Percentiles rank a stretch among this genome's conserved stretches.
Conservation (phyloP, 768 basidiomycete species). For the Ramaria rubella region DNA sequence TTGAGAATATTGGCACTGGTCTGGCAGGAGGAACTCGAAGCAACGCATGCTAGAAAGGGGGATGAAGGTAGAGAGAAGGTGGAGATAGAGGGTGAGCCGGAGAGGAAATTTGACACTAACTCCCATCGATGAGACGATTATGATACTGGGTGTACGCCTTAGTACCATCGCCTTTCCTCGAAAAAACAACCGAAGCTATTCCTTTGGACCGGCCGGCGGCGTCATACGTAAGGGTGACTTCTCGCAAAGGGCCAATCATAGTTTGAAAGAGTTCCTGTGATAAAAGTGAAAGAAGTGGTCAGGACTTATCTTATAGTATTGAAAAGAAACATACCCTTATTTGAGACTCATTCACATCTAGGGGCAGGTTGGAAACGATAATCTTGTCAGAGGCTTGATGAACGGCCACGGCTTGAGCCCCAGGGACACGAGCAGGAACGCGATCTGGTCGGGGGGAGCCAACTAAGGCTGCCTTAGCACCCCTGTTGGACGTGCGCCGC, state of each 20-base stretch:
- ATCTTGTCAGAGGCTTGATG: slow-evolving; percentile 71
- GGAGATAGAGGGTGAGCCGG: slow-evolving; percentile 27
- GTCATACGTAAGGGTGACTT: slow-evolving; percentile 84
- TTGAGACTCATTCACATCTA: slow-evolving; percentile 91
- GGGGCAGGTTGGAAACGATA: slow-evolving; percentile 90
- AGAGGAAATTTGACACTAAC: slow-evolving; percentile 76
- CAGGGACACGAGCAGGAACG: slow-evolving; percentile 21
- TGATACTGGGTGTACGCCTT: slow-evolving; percentile 94
- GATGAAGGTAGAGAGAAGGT: neutral
- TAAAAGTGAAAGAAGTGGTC: neutral
- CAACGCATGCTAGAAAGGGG: slow-evolving; percentile 8
- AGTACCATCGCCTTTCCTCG: slow-evolving; percentile 79
- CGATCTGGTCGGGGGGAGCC: slow-evolving; percentile 31
- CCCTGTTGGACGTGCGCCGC: neutral
- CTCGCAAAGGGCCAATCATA: slow-evolving; percentile 82
- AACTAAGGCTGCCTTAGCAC: slow-evolving; percentile 21
- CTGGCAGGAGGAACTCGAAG: neutral
- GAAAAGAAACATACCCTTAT: slow-evolving; percentile 57
- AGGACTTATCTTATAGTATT: neutral
- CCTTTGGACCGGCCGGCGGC: slow-evolving; percentile 84
- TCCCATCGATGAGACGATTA: slow-evolving; percentile 99
- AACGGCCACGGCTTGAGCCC: slow-evolving; percentile 34
- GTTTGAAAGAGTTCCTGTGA: slow-evolving; percentile 84
- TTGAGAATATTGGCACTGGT: neutral
- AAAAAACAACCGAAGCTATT: slow-evolving; percentile 80